Percentiles rank a stretch among this genome's conserved stretches.
Evolutionary conservation across 2,329 filamentous ascomycete species (phyloP).

Genomic region (Arthrocladium fulminans): DNA sequence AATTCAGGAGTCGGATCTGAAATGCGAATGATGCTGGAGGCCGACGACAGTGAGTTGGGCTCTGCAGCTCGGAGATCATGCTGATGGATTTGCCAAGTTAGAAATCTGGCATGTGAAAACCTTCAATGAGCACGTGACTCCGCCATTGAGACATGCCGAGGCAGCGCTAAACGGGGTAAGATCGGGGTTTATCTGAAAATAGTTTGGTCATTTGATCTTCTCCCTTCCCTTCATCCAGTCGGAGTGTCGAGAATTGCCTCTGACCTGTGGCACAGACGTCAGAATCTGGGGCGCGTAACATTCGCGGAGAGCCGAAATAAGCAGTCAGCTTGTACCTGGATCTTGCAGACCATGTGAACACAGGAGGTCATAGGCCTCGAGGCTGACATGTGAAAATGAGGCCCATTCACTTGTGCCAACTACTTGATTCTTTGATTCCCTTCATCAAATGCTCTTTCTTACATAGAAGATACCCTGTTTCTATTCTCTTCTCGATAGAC

Average conservation of each 20-base stretch:
- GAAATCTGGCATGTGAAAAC: background rate
- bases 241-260: constrained; percentile 1
- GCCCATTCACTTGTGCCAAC: background rate
- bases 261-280: background rate
- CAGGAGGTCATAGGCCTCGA: background rate
- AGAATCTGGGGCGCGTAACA: constrained; percentile 7
- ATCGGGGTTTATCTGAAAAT: background rate
- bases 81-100: no score
- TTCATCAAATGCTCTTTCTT: background rate
- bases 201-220: constrained; percentile 2
- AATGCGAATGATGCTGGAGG: no score
- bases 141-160: constrained; percentile 1
- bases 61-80: no score
- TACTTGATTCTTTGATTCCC: background rate
- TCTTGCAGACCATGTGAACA: background rate
- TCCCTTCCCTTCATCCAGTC: background rate
- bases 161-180: background rate
- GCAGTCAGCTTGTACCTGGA: constrained; percentile 6
- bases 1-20: no score
- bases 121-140: no score
- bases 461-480: background rate
- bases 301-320: constrained; percentile 1
- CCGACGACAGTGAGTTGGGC: no score
- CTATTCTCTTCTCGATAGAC: background rate
- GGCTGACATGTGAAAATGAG: constrained; percentile 10